Evolutionary conservation across 768 basidiomycete genomes (phyloP), one percentile per base, ranked within the genome.

Genomic region (Gymnopilus dilepis): DNA sequence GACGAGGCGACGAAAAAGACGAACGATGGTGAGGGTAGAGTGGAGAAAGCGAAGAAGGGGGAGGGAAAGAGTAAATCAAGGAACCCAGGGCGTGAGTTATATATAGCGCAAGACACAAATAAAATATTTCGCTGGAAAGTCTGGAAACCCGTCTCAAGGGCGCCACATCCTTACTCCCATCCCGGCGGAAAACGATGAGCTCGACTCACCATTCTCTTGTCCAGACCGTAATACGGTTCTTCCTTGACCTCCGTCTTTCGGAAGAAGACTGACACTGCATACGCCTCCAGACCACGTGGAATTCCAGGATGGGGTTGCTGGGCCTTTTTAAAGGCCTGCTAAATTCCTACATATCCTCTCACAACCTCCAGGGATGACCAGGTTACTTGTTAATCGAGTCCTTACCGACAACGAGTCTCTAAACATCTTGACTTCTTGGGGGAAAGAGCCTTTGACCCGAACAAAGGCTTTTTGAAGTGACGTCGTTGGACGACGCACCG

Each of bases 21-120:
- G 19, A 21, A 19, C 6, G 52, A 55, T 54, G 59, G 31, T 55
- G 41, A 42, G 28, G 33, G 59, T 22, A 34, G 40, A 31, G 37
- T 43, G 52, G 43, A 60, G 51, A 54, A 41, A 37, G 38, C 19
- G 58, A 22, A 51, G 40, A 33, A 42, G 28, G 47, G 47, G 47
- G 47, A 59, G 40, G 38, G 48, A 55, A 60, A 53, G 53, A 54
- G 22, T 34, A 38, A 53, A 60, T 55, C 59, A 55, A 58, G 59
- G 59, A 55, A 60, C 59, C 22, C 34, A 47, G 33, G 30, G 50
- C 51, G 41, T 53, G 50, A 37, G 33, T 34, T 55, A 50, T 60
- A 60, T 60, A 55, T 60, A 60, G 41, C 53, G 41, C 42, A 40
- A 26, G 43, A 47, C 59, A 60, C 22, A 60, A 60, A 31, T 22